These are phyloP conservation scores for Orbilia quercus DNA, from an alignment of 2,329 filamentous ascomycete genomes.

Conservation along the genomic window DNA sequence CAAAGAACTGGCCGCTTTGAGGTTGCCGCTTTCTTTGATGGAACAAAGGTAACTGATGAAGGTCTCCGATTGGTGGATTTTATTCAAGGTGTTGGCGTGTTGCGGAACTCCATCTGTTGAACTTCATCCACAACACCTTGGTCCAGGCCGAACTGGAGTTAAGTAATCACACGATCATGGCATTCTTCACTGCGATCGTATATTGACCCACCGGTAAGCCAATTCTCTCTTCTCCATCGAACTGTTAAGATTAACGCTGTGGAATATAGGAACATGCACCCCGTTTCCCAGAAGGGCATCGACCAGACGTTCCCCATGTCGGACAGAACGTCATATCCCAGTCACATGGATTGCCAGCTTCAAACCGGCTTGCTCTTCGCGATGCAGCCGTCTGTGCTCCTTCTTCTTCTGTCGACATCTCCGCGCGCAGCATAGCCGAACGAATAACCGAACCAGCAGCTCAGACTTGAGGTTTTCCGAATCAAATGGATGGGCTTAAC, in stretches of 20 bases:
- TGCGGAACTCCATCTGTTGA: too few relatives aligned
- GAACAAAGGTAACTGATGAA: constrained; percentile 24
- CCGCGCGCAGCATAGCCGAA: constrained; percentile 26
- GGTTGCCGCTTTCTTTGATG: too few relatives aligned
- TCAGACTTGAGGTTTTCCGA: not conserved
- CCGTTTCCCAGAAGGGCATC: not conserved
- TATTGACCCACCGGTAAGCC: too few relatives aligned
- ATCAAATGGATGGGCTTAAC: constrained; percentile 33
- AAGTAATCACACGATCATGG: too few relatives aligned
- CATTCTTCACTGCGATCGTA: too few relatives aligned
- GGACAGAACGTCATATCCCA: constrained; percentile 28
- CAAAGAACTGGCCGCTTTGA: too few relatives aligned
- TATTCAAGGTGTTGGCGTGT: not conserved
- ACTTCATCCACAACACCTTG: too few relatives aligned
- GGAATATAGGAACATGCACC: not conserved
- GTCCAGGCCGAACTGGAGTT: too few relatives aligned
- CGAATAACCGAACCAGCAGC: constrained; percentile 29
- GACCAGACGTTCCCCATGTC: constrained; percentile 16
- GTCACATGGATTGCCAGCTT: constrained; percentile 29
- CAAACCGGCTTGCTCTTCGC: constrained; percentile 23
- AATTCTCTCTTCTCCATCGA: too few relatives aligned
- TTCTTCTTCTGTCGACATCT: constrained; percentile 5
- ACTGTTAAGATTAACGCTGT: constrained; percentile 1
- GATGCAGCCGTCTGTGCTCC: constrained; percentile 9
- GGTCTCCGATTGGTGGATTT: constrained; percentile 27